These are phyloP conservation scores for Flammula alnicola DNA, from an alignment of 1,284 basidiomycete genomes.

Conservation along the genomic window DNA sequence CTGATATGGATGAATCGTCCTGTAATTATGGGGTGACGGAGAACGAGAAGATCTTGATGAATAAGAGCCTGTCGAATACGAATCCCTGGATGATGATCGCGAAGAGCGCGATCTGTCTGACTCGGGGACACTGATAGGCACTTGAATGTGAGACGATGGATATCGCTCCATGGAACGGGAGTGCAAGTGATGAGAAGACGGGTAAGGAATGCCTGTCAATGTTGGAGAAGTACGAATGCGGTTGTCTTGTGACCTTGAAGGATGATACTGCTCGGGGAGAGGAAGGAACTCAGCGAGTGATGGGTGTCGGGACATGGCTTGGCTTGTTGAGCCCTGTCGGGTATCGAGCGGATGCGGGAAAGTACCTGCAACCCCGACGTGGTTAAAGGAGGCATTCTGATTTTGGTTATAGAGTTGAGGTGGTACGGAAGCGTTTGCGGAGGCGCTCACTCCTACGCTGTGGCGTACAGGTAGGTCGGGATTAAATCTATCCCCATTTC, in stretches of 20 bases:
- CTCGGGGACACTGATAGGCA: conserved; percentile 3
- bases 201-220: not conserved
- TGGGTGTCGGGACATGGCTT: too few relatives aligned
- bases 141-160: conserved; percentile 5
- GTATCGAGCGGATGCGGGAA: too few relatives aligned
- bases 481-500: not conserved
- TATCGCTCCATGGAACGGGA: conserved; percentile 4
- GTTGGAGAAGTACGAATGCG: not conserved
- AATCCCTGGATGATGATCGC: conserved; percentile 1
- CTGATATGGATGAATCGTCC: conserved; percentile 8
- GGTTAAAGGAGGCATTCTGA: too few relatives aligned
- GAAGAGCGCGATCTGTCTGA: conserved; percentile 15
- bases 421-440: too few relatives aligned
- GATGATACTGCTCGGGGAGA: not conserved
- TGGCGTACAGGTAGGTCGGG: not conserved
- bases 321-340: too few relatives aligned
- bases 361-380: too few relatives aligned
- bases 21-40: conserved; percentile 1
- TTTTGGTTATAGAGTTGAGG: too few relatives aligned
- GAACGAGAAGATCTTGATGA: conserved; percentile 4
- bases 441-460: too few relatives aligned
- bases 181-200: conserved; percentile 3
- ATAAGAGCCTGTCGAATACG: conserved; percentile 12
- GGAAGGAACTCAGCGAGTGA: too few relatives aligned
- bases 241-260: not conserved